Evolutionary conservation across 176 grass and related monocot genomes (phyloP).

Genomic region (Tillandsia leiboldiana): DNA sequence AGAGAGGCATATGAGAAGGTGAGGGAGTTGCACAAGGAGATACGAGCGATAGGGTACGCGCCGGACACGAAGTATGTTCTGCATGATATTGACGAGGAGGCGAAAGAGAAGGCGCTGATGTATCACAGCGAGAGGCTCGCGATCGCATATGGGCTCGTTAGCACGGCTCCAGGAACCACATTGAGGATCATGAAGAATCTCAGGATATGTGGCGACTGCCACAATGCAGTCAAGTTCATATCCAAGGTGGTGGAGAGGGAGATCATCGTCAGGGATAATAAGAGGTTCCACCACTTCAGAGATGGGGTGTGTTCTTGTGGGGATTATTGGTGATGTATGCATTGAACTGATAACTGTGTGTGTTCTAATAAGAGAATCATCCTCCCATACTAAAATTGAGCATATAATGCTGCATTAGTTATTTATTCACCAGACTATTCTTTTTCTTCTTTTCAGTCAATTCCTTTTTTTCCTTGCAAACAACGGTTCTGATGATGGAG

Average conservation of each 20-base stretch:
- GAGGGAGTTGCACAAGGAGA: constrained; percentile 53
- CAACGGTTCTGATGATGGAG: too few relatives aligned
- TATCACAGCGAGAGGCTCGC: constrained; percentile 90
- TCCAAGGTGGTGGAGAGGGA: constrained; percentile 57
- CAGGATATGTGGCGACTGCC: constrained; percentile 84
- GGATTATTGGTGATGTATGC: constrained; percentile 64
- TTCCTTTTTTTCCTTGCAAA: too few relatives aligned
- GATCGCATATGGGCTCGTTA: constrained; percentile 72
- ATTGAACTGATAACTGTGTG: not conserved
- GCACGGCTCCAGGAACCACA: constrained; percentile 53
- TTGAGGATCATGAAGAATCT: constrained; percentile 91
- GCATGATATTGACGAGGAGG: constrained; percentile 65
- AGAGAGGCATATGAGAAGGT: constrained; percentile 66
- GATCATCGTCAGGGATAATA: constrained; percentile 87
- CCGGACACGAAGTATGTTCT: constrained; percentile 69
- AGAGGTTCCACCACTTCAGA: constrained; percentile 83
- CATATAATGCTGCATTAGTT: too few relatives aligned
- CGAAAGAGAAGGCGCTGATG: constrained; percentile 77
- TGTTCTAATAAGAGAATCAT: not conserved
- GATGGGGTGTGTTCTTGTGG: constrained; percentile 78
- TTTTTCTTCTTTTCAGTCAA: too few relatives aligned
- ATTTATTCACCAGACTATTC: too few relatives aligned
- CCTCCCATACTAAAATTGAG: not conserved
- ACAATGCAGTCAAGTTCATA: constrained; percentile 83
- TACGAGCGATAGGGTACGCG: constrained; percentile 58